These are phyloP conservation scores for Pterocarpus santalinus DNA, from an alignment of 306 rosid genomes.

Conservation along the genomic window DNA sequence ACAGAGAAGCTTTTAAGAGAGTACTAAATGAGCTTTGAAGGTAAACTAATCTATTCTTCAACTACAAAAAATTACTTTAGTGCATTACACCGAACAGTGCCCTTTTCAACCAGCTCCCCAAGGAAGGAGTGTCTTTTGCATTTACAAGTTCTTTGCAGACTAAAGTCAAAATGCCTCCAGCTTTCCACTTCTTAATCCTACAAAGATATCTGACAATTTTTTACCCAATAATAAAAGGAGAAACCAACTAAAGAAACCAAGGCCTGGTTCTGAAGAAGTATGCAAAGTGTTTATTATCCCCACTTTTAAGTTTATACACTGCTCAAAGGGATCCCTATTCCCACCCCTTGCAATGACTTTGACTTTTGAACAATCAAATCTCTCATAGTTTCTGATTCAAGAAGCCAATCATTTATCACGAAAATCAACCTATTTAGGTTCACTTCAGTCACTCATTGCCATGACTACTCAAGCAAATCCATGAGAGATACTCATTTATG, in stretches of 20 bases:
- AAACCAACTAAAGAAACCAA: background rate
- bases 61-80: no score
- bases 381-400: background rate
- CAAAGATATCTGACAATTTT: background rate
- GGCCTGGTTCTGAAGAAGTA: background rate
- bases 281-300: background rate
- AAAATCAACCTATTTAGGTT: background rate
- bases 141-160: background rate
- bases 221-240: background rate
- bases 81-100: background rate
- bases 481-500: background rate
- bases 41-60: background rate
- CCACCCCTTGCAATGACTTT: background rate
- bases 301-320: background rate
- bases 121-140: background rate
- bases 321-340: background rate
- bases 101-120: background rate
- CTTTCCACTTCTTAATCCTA: background rate
- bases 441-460: constrained; percentile 8
- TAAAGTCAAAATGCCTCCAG: constrained; percentile 1
- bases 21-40: constrained; percentile 15
- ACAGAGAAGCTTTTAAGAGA: background rate
- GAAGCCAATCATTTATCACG: constrained; percentile 1
- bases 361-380: constrained; percentile 5
- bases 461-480: background rate